These are phyloP conservation scores for Trametes meyenii DNA, from an alignment of 768 basidiomycete species.

Conservation along the genomic window DNA sequence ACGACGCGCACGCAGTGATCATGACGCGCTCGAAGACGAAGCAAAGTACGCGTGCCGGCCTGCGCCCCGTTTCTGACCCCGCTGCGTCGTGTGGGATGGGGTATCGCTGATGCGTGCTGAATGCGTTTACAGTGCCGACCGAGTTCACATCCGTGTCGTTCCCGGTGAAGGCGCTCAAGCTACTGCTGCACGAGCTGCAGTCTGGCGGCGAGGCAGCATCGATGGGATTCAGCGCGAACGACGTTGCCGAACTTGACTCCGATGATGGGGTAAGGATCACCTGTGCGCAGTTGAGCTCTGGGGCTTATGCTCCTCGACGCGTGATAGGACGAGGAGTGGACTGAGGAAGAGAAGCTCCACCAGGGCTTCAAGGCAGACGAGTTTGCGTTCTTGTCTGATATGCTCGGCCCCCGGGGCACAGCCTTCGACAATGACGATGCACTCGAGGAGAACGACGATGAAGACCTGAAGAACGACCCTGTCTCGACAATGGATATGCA, in stretches of 20 bases:
- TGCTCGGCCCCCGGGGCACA: slow-evolving; percentile 75
- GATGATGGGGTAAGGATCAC: slow-evolving; percentile 71
- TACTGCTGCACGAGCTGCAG: slow-evolving; percentile 83
- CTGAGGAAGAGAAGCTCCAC: slow-evolving; percentile 71
- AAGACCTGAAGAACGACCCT: slow-evolving; percentile 86
- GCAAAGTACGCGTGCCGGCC: slow-evolving; percentile 59
- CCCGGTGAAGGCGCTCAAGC: slow-evolving; percentile 90
- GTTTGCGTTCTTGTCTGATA: slow-evolving; percentile 80
- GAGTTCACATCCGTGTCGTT: slow-evolving; percentile 87
- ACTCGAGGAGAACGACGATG: slow-evolving; percentile 76
- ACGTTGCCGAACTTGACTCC: slow-evolving; percentile 60
- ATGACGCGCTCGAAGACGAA: slow-evolving; percentile 95
- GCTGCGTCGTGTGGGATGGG: not conserved
- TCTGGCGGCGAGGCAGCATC: slow-evolving; percentile 74
- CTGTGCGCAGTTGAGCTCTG: slow-evolving; percentile 7
- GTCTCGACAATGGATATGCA: slow-evolving; percentile 85
- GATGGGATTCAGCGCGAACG: slow-evolving; percentile 48
- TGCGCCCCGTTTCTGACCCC: slow-evolving; percentile 16
- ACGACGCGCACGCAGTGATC: slow-evolving; percentile 61
- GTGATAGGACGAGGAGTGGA: slow-evolving; percentile 87
- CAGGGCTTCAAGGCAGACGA: slow-evolving; percentile 70
- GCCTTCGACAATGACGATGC: slow-evolving; percentile 81
- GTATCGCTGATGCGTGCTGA: slow-evolving; percentile 26
- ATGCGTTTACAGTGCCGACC: slow-evolving; percentile 62
- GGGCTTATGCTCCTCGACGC: not conserved